phyloP scores from a whole-genome alignment of 2,329 filamentous ascomycete species.

The Colletotrichum gloeosporioides region DNA sequence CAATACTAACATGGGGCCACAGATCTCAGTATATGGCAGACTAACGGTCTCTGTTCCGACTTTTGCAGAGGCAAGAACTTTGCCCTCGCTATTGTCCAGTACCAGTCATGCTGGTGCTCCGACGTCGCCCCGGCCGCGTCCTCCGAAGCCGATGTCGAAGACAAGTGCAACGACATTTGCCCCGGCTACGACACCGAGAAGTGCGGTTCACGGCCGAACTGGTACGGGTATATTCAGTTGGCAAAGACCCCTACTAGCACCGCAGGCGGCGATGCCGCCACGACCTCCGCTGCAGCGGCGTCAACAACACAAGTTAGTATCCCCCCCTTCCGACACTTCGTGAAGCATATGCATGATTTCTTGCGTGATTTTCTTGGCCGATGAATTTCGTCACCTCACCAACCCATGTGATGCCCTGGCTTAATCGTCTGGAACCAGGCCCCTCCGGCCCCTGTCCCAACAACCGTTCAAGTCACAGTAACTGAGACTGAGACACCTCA shows the following conservation, averaged over 20 bases:
- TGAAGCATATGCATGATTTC: neutral
- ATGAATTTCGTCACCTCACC: neutral
- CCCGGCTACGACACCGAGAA: slow-evolving; percentile 69
- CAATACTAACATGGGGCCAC: neutral
- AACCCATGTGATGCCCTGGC: slow-evolving; percentile 16
- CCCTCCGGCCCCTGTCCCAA: slow-evolving; percentile 25
- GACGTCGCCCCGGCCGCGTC: slow-evolving; percentile 64
- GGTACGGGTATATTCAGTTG: slow-evolving; percentile 72
- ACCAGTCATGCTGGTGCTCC: slow-evolving; percentile 75
- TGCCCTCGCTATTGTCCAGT: slow-evolving; percentile 73
- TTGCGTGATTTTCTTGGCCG: slow-evolving; percentile 21
- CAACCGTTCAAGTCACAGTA: slow-evolving; percentile 21
- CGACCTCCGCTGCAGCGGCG: slow-evolving; percentile 18
- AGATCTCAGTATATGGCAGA: slow-evolving; percentile 67
- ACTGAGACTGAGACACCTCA: slow-evolving; percentile 38
- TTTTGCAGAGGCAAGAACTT: slow-evolving; percentile 59
- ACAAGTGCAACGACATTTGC: slow-evolving; percentile 62
- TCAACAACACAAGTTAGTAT: slow-evolving; percentile 26
- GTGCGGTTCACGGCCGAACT: slow-evolving; percentile 58
- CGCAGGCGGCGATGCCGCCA: slow-evolving; percentile 13
- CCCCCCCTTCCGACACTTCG: neutral
- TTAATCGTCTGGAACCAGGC: slow-evolving; percentile 29
- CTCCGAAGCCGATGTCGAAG: slow-evolving; percentile 35
- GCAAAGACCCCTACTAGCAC: slow-evolving; percentile 63
- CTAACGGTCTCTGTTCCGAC: slow-evolving; percentile 71